Conservation (phyloP, 1,139 yeast species). For the Candida sp. region DNA sequence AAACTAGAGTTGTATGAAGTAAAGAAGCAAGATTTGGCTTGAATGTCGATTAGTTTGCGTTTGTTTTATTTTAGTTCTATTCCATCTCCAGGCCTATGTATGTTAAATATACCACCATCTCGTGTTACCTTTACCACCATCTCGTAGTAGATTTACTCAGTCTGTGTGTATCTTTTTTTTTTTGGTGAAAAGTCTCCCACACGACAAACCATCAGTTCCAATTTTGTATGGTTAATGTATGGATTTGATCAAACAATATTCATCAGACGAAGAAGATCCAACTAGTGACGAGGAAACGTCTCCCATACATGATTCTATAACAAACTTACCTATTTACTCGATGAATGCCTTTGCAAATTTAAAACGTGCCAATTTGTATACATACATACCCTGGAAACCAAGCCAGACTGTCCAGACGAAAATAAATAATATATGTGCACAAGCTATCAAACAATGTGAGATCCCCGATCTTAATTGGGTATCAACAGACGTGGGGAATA, state of each 20-base stretch:
- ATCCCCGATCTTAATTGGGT: slow-evolving; percentile 1
- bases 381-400: slow-evolving; percentile 9
- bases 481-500: not conserved
- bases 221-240: slow-evolving; percentile 2
- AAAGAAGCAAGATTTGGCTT: too few relatives aligned
- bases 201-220: not conserved
- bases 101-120: too few relatives aligned
- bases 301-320: slow-evolving; percentile 6
- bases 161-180: not conserved
- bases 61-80: too few relatives aligned
- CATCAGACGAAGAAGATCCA: slow-evolving; percentile 5
- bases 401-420: not conserved
- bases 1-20: too few relatives aligned
- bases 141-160: too few relatives aligned
- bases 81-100: too few relatives aligned
- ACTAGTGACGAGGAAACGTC: not conserved
- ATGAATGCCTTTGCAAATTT: slow-evolving; percentile 7
- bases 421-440: slow-evolving; percentile 3
- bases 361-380: slow-evolving; percentile 5
- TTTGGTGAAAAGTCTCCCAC: not conserved
- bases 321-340: slow-evolving; percentile 6
- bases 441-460: slow-evolving; percentile 4
- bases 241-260: slow-evolving; percentile 9
- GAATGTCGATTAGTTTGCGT: too few relatives aligned
- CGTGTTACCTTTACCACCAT: too few relatives aligned